A percentile compares a stretch with the other conserved stretches of the same genome.
Conservation (phyloP, 1,139 yeast genomes). For the Diutina siamensis region DNA sequence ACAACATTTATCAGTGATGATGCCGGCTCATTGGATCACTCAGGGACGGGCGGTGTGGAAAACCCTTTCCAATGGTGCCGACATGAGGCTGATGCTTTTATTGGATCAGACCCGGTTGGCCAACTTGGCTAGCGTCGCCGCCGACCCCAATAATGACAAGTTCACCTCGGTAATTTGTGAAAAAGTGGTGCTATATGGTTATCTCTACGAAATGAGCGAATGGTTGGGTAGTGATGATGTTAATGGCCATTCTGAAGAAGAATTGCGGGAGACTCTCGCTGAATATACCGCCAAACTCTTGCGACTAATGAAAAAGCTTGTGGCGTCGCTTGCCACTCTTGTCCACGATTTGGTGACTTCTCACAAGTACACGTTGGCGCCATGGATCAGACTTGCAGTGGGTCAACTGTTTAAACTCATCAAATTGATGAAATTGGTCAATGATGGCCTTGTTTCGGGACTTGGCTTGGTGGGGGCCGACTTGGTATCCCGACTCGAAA, state of each 20-base stretch:
- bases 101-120: background rate
- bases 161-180: conserved; percentile 17
- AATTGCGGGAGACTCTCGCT: conserved; percentile 29
- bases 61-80: background rate
- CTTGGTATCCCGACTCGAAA: background rate
- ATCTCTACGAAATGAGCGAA: conserved; percentile 18
- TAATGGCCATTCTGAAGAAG: conserved; percentile 27
- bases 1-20: background rate
- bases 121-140: background rate
- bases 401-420: conserved; percentile 1
- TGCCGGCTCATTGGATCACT: background rate
- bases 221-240: conserved; percentile 12
- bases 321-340: conserved; percentile 18
- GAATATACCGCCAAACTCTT: conserved; percentile 38
- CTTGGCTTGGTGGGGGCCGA: background rate
- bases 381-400: conserved; percentile 1
- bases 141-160: background rate
- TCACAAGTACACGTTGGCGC: background rate
- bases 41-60: background rate
- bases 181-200: conserved; percentile 21
- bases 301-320: conserved; percentile 29
- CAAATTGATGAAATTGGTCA: background rate
- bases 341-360: background rate
- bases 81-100: background rate
- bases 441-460: background rate